Evolutionary conservation across 176 grass and related monocot genomes (phyloP).

Genomic region (Triticum dicoccoides): DNA sequence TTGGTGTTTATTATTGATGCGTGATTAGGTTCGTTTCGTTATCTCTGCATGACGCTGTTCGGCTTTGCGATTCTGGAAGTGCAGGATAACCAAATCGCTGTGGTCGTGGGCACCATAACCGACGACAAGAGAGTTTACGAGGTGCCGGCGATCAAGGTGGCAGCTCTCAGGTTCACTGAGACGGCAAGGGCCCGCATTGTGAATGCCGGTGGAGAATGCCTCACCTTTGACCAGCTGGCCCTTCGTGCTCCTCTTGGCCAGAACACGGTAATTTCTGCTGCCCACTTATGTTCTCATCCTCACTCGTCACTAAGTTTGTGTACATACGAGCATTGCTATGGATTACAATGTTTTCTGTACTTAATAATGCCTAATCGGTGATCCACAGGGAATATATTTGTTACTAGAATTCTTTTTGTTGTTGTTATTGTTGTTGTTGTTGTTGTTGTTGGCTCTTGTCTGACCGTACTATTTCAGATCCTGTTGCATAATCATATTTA

Average conservation of each 20-base stretch:
- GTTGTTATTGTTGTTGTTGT: not conserved
- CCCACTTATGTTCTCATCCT: not conserved
- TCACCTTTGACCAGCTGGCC: conserved; percentile 79
- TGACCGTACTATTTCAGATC: not conserved
- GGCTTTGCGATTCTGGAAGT: not conserved
- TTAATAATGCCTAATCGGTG: not conserved
- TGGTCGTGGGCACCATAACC: conserved; percentile 65
- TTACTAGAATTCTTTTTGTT: not conserved
- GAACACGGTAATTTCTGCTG: conserved; percentile 54
- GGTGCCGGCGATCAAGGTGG: conserved; percentile 72
- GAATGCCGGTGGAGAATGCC: conserved; percentile 68
- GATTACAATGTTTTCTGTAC: not conserved
- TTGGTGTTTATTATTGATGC: not conserved
- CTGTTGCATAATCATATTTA: not conserved
- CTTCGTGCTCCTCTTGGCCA: conserved; percentile 61
- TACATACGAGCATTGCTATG: not conserved
- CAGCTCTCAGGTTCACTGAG: conserved; percentile 84
- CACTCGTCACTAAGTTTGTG: not conserved
- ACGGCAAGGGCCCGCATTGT: conserved; percentile 68
- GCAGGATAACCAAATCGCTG: conserved; percentile 68
- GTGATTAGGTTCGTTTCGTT: not conserved
- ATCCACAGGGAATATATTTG: not conserved
- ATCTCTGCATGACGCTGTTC: not conserved
- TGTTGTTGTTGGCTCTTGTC: not conserved
- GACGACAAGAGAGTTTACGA: conserved; percentile 88